Base-by-base conservation (phyloP, 352 stramenopile genomes). In the Pythium oligandrum region DNA sequence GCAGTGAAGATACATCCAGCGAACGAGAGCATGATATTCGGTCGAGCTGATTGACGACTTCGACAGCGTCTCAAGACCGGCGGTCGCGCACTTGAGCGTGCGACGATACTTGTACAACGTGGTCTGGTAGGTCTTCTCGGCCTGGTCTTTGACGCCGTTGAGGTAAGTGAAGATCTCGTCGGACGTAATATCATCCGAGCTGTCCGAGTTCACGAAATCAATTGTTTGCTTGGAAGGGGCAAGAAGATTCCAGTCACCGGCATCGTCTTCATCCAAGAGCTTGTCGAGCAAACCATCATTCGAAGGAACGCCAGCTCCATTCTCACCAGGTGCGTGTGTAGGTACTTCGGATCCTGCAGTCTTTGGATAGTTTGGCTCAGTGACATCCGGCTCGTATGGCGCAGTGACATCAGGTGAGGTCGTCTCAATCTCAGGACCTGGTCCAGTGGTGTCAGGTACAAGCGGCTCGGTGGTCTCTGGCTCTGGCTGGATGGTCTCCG, bases 141-240 rank as follows among this genome's bases (percentile, higher is more conserved):
- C 42, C 5, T 26, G 40, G 6, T 8, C 12, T 26, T 53, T 53
- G 53, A 54, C 50, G 9, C 4, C 34, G 11, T 30, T 40, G 8
- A 60, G 46, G 32, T 40, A 60, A 6, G 30, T 39, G 40, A 45
- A 60, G 46, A 60, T 60, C 53, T 49, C 53, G 38, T 60, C 44
- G 32, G 53, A 34, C 11, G 53, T 60, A 47, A 60, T 50, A 2
- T 42, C 53, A 6, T 26, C 26, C 32, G 53, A 60, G 8, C 38
- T 39, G 46, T 60, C 53, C 3, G 6, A 3, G 40, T 54, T 54
- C 2, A 60, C 46, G 26, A 43, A 8, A 40, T 12, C 12, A 40
- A 60, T 54, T 6, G 53, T 60, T 5, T 53, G 12, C 8, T 54
- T 12, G 7, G 53, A 60, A 30, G 53, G 53, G 3, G 53, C 53